Base-by-base conservation (phyloP, 306 rosid genomes). In the Clitoria ternatea region DNA sequence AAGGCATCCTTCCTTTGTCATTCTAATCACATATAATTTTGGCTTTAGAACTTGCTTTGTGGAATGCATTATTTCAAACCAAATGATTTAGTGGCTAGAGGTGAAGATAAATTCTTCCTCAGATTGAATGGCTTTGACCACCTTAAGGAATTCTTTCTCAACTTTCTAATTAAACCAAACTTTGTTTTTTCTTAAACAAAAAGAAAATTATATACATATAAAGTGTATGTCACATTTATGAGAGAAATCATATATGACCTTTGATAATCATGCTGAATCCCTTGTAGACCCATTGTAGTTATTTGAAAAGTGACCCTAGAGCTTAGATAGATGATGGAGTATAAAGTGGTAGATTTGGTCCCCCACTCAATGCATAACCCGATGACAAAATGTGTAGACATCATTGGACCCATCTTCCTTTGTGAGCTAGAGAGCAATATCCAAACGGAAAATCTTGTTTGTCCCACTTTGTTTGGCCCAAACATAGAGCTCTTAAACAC, bases 321-420 rank as follows among this genome's bases (percentile, higher is more conserved):
- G 57, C 14, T 9, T 20, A 14, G 72, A 70, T 63, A 68, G 29
- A 61, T 14, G 32, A 11, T 7, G 53, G 36, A 50, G 27, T 54
- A 57, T 61, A 64, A 74, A 75, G 79, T n/a, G 23, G 7, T 61
- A 69, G 69, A 66, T 78, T 74, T 33, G 69, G 81, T 70, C 59
- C 83, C 73, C 64, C 64, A 57, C 81, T 39, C 3, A 10, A 48
- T 47, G 66, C 45, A 66, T 19, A n/a, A n/a, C 29, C 77, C 39
- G 48, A 27, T 61, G 62, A 73, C 60, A 73, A 73, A 66, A 72
- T 66, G 80, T 67, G 32, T 70, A 18, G 47, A 68, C 77, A 62
- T 62, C 54, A 20, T 59, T 70, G 81, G 77, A 52, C 84, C 83
- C 79, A 70, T 33, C 56, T 47, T 45, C 50, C 70, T 75, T 65